Evolutionary conservation across 441 rosid species (phyloP), one percentile per base, ranked within the genome.

Genomic region (Eruca vesicaria): DNA sequence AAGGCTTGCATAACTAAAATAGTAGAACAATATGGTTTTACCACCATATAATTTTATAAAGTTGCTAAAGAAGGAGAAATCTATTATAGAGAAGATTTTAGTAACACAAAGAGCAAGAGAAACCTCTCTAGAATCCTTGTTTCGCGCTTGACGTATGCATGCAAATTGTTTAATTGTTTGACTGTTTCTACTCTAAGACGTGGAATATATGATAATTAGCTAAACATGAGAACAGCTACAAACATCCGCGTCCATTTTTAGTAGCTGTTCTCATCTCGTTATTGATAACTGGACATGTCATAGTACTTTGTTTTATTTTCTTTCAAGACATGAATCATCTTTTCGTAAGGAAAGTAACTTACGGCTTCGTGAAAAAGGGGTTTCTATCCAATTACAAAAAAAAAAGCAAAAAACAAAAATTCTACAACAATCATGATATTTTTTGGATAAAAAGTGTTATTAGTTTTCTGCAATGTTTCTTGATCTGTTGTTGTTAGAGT

Each of bases 211-310:
- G 9, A 66, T 66, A 50, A 53, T 32, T 67, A 67, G 19, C 41
- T 48, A 28, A 8, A 67, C 20, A 66, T 57, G 19, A 19, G 11
- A 35, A 63, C 50, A 19, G 23, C 50, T 35, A 38, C 50, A 62
- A 35, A 36, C 71, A 57, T 18, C 14, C 20, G 29, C 7, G 64
- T 62, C 79, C 15, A 61, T 62, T 50, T 61, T 9, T 23, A 60
- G 56, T 67, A 16, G 60, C 68, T 62, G 79, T 75, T 53, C 64
- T 75, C 79, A 53, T 75, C 65, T 62, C 65, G 74, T 38, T 36
- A 4, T 69, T 62, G 64, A 36, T 57, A 38, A 62, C 58, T 62
- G 36, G 64, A 28, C 64, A 9, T 72, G 68, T 70, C 59, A 65
- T 11, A 35, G 50, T 56, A 23, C 16, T 63, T 36, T 63, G 2